phyloP scores from a whole-genome alignment of 2,329 filamentous ascomycete genomes.

The Lecanicillium sp. region DNA sequence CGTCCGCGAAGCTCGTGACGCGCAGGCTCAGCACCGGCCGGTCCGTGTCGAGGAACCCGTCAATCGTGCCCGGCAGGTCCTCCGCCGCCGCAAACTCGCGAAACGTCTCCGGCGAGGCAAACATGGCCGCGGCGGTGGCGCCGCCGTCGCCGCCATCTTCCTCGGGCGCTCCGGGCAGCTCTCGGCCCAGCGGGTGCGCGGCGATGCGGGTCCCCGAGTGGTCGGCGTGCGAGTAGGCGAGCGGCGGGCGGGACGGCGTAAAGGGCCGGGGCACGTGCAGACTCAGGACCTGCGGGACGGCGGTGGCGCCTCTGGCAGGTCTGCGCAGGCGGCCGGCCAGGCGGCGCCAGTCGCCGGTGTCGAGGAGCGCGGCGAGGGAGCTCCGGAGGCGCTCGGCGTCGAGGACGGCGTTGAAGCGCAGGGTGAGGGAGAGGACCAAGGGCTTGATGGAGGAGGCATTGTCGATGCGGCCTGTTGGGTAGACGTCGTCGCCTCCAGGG shows the following conservation, averaged over 20 bases:
- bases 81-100: neutral
- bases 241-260: neutral
- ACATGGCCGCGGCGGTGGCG: neutral
- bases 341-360: constrained; percentile 40
- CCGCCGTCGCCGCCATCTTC: too few relatives aligned
- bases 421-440: neutral
- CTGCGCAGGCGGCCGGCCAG: constrained; percentile 36
- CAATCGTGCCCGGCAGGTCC: neutral
- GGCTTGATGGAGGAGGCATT: neutral
- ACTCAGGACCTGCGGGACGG: neutral
- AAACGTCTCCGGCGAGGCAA: neutral
- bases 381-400: constrained; percentile 33
- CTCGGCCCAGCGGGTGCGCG: neutral
- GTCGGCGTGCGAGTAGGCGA: constrained; percentile 2
- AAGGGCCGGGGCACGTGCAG: neutral
- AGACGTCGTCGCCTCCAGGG: constrained; percentile 5
- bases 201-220: neutral
- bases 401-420: constrained; percentile 3
- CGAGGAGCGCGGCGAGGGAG: constrained; percentile 33
- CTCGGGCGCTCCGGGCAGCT: neutral
- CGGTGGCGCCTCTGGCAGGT: neutral
- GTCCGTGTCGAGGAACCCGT: constrained; percentile 22
- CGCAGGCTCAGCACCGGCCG: constrained; percentile 40
- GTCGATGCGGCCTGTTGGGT: constrained; percentile 4
- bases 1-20: constrained; percentile 40